These are phyloP conservation scores for Saturnispora sanitii DNA, from an alignment of 805 yeast genomes.

Conservation along the genomic window DNA sequence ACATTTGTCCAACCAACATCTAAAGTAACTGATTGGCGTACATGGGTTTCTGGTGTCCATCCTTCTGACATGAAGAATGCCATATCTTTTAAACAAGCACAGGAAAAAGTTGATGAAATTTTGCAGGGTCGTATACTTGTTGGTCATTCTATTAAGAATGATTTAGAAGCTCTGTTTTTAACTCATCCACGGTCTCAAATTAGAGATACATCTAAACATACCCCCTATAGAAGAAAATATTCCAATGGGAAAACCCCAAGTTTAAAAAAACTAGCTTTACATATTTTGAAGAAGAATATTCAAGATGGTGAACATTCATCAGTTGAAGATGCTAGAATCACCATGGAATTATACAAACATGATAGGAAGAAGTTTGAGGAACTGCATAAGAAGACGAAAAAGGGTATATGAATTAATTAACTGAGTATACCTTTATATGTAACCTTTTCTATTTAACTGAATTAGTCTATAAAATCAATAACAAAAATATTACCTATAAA, in stretches of 20 bases:
- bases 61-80: slow-evolving; percentile 65
- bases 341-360: slow-evolving; percentile 69
- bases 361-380: slow-evolving; percentile 55
- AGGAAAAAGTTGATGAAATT: slow-evolving; percentile 41
- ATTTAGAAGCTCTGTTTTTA: slow-evolving; percentile 55
- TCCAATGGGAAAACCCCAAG: slow-evolving; percentile 65
- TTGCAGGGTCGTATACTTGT: slow-evolving; percentile 51
- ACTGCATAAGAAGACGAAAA: slow-evolving; percentile 1
- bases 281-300: slow-evolving; percentile 48
- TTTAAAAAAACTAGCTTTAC: slow-evolving; percentile 53
- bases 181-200: slow-evolving; percentile 55
- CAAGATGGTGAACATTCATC: slow-evolving; percentile 77
- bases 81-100: slow-evolving; percentile 57
- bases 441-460: too few species aligned
- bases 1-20: slow-evolving; percentile 67
- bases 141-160: slow-evolving; percentile 82
- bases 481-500: too few species aligned
- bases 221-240: slow-evolving; percentile 45
- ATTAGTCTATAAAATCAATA: too few species aligned
- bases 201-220: slow-evolving; percentile 66
- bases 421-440: too few species aligned
- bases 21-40: slow-evolving; percentile 81
- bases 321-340: slow-evolving; percentile 81
- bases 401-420: too few species aligned
- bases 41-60: slow-evolving; percentile 82